Evolutionary conservation across 2,329 filamentous ascomycete genomes (phyloP).

Genomic region (Pseudogymnoascus sp.): DNA sequence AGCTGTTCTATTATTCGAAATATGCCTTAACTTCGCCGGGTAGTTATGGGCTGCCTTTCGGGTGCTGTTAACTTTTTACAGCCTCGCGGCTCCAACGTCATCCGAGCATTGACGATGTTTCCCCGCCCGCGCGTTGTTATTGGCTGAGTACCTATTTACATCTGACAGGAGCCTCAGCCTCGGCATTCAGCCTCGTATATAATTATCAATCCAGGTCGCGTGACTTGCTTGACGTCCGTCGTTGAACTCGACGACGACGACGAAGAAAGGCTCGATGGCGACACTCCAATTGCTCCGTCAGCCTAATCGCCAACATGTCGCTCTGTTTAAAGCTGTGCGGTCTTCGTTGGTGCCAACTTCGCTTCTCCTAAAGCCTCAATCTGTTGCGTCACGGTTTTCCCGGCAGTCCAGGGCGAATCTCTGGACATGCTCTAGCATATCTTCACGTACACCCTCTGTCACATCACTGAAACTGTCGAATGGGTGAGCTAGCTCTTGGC

Average conservation of each 20-base stretch:
- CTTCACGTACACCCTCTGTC: not conserved
- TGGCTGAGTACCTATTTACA: not conserved
- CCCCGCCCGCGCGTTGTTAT: not conserved
- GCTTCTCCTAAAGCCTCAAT: not conserved
- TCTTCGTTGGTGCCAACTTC: not conserved
- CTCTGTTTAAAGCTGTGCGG: not conserved
- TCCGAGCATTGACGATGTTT: not conserved
- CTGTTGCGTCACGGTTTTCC: not conserved
- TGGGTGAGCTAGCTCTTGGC: not conserved
- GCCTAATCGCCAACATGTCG: conserved; percentile 3
- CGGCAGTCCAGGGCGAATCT: not conserved
- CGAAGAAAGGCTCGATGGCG: conserved; percentile 1
- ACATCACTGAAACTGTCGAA: not conserved
- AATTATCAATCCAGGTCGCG: conserved; percentile 2
- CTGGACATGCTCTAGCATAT: conserved; percentile 7
- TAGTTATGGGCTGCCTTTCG: not conserved
- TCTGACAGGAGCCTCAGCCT: not conserved
- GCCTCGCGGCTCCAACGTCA: conserved; percentile 3
- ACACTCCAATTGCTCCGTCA: conserved; percentile 7
- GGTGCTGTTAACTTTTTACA: conserved; percentile 1
- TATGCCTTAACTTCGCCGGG: not conserved
- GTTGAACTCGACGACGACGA: conserved; percentile 3
- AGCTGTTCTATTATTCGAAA: not conserved
- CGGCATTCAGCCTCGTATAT: conserved; percentile 6
- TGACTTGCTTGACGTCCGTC: conserved; percentile 3